Conservation (phyloP, 1,139 yeast species). For the Debaryomycetaceae sp. region DNA sequence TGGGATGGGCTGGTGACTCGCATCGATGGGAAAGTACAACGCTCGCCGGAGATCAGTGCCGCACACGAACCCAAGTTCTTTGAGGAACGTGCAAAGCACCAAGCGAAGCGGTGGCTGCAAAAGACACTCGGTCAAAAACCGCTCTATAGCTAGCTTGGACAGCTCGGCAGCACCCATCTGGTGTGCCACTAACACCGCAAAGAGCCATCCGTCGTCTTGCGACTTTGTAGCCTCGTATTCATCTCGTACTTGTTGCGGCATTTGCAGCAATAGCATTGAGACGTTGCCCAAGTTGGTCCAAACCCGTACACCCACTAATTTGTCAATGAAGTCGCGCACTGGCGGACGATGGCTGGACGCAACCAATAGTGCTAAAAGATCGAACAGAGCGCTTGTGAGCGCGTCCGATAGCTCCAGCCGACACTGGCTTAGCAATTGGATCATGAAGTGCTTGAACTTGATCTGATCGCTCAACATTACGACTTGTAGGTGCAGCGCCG, state of each 20-base stretch:
- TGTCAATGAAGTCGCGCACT: not conserved
- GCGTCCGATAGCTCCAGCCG: no score
- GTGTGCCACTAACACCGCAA: slow-evolving; percentile 1
- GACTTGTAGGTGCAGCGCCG: no score
- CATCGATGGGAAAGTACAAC: no score
- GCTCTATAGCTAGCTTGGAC: slow-evolving; percentile 15
- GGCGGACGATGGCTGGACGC: not conserved
- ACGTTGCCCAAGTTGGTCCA: slow-evolving; percentile 1
- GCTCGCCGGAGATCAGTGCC: no score
- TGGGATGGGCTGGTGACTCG: no score
- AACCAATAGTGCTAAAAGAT: not conserved
- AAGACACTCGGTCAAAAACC: slow-evolving; percentile 11
- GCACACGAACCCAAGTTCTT: slow-evolving; percentile 17
- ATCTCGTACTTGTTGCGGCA: not conserved
- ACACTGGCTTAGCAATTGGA: no score
- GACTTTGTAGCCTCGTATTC: not conserved
- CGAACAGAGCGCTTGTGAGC: not conserved
- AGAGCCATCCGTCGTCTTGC: no score
- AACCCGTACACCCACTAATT: not conserved
- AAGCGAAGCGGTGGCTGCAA: slow-evolving; percentile 41
- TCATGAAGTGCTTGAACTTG: not conserved
- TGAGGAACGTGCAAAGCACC: slow-evolving; percentile 27
- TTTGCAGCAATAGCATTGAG: slow-evolving; percentile 1
- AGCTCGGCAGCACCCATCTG: slow-evolving; percentile 12
- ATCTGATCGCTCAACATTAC: not conserved